phyloP scores from a whole-genome alignment of 164 flowering plant species.

The Cinnamomum micranthum region DNA sequence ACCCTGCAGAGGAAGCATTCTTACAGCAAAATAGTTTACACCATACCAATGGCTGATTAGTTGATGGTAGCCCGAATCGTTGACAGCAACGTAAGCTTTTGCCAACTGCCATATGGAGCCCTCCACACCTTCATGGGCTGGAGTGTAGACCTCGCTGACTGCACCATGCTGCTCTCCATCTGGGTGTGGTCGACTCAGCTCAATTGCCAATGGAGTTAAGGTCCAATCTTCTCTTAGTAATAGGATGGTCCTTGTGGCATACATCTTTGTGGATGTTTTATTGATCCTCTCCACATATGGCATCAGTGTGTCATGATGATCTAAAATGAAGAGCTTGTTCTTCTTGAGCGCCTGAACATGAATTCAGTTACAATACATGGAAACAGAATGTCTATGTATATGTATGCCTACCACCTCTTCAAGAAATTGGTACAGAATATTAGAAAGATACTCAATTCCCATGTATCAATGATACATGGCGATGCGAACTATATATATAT shows the following conservation, averaged over 20 bases:
- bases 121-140: slow-evolving; percentile 52
- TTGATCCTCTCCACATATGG: slow-evolving; percentile 75
- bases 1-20: too few relatives aligned
- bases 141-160: slow-evolving; percentile 60
- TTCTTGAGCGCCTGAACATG: slow-evolving; percentile 40
- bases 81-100: slow-evolving; percentile 86
- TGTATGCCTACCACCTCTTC: too few relatives aligned
- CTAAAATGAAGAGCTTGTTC: slow-evolving; percentile 67
- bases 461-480: too few relatives aligned
- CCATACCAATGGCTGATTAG: slow-evolving; percentile 88
- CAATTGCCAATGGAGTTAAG: slow-evolving; percentile 81
- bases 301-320: slow-evolving; percentile 82
- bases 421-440: too few relatives aligned
- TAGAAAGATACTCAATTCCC: too few relatives aligned
- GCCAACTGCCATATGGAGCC: slow-evolving; percentile 83
- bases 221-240: slow-evolving; percentile 69
- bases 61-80: slow-evolving; percentile 87
- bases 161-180: slow-evolving; percentile 65
- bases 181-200: slow-evolving; percentile 78
- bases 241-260: slow-evolving; percentile 73
- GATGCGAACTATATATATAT: too few relatives aligned
- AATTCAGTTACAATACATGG: neutral
- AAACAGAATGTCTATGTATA: too few relatives aligned
- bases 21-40: too few relatives aligned
- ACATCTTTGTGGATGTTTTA: slow-evolving; percentile 59